Evolutionary conservation across 768 basidiomycete genomes (phyloP).

Genomic region (Collybia sordida): DNA sequence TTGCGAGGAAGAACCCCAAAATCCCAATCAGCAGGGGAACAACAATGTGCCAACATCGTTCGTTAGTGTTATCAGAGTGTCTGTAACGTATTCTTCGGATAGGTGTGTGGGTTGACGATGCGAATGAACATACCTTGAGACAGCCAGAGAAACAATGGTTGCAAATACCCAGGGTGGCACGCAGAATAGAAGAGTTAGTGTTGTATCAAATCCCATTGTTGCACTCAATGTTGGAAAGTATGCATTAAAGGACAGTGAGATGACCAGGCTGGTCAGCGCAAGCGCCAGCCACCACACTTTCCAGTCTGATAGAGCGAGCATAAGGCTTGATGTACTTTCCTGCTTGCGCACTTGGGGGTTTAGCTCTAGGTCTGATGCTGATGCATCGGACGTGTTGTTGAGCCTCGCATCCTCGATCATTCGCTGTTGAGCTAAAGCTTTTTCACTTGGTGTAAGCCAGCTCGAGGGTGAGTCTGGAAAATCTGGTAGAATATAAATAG

Average conservation of each 20-base stretch:
- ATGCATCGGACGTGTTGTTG: conserved; percentile 44
- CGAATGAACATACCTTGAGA: conserved; percentile 39
- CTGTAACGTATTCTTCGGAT: conserved; percentile 27
- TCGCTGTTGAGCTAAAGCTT: conserved; percentile 56
- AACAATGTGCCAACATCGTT: conserved; percentile 73
- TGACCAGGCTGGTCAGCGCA: conserved; percentile 56
- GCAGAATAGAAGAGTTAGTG: conserved; percentile 71
- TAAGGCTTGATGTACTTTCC: conserved; percentile 46
- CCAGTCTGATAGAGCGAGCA: conserved; percentile 71
- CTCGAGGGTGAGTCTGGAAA: conserved; percentile 61
- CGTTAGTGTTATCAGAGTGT: conserved; percentile 74
- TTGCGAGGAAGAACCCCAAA: conserved; percentile 72
- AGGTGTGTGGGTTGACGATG: not conserved
- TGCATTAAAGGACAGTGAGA: conserved; percentile 74
- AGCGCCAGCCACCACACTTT: conserved; percentile 83
- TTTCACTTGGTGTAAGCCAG: conserved; percentile 67
- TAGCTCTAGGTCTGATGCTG: conserved; percentile 17
- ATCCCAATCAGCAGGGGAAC: conserved; percentile 61
- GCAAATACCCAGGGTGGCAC: conserved; percentile 81
- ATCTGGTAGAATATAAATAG: conserved; percentile 75
- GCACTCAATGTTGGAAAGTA: conserved; percentile 77
- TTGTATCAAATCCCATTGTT: conserved; percentile 68
- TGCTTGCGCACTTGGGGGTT: conserved; percentile 4
- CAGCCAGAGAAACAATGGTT: conserved; percentile 53
- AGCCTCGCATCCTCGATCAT: conserved; percentile 69